These are phyloP conservation scores for Termitomyces sp. DNA, from an alignment of 768 basidiomycete species.

Conservation along the genomic window DNA sequence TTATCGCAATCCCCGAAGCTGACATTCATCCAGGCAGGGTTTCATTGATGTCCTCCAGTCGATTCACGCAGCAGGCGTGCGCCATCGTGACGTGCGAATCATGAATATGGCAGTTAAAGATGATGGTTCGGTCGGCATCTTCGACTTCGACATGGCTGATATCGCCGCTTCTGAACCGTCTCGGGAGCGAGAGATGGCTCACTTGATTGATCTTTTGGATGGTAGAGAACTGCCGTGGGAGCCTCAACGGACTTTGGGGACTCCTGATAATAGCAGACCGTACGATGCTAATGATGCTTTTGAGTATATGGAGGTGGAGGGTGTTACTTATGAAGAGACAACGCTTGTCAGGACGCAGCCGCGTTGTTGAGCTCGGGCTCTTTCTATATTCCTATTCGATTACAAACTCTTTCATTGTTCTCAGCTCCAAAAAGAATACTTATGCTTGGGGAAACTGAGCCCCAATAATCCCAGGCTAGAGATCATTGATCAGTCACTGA, in stretches of 20 bases:
- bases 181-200: constrained; percentile 8
- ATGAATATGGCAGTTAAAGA: constrained; percentile 19
- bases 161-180: constrained; percentile 4
- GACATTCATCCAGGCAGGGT: constrained; percentile 7
- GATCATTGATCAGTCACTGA: neutral
- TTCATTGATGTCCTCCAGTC: constrained; percentile 12
- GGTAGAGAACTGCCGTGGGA: constrained; percentile 1
- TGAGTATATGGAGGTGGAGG: neutral
- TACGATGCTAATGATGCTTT: neutral
- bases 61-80: constrained; percentile 20
- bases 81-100: constrained; percentile 20
- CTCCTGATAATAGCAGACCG: neutral
- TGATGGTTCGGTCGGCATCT: constrained; percentile 14
- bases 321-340: neutral
- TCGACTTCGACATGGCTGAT: constrained; percentile 22
- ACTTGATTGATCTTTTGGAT: constrained; percentile 5
- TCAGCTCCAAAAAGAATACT: neutral
- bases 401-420: neutral
- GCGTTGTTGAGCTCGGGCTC: neutral
- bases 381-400: neutral
- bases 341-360: neutral
- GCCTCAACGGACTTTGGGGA: neutral
- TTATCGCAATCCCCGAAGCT: neutral
- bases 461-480: neutral
- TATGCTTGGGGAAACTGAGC: neutral